These are phyloP conservation scores for Elaeis guineensis DNA, from an alignment of 176 grass and related monocot species.

Conservation along the genomic window DNA sequence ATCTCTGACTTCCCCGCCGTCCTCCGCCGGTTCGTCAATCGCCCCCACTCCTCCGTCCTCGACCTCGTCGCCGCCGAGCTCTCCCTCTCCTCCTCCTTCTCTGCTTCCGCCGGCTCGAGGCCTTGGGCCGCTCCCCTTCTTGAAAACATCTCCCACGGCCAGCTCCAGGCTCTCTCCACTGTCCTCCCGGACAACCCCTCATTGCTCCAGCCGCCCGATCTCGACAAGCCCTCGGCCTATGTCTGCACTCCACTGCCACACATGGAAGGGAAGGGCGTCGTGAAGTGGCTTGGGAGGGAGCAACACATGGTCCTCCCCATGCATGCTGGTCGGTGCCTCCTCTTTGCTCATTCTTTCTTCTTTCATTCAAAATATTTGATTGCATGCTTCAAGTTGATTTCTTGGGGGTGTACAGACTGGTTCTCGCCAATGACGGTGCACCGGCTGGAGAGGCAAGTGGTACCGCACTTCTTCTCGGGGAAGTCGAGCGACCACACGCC, in stretches of 20 bases:
- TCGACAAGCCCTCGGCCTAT: constrained; percentile 61
- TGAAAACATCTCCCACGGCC: constrained; percentile 92
- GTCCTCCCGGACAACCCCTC: constrained; percentile 70
- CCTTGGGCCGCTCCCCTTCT: constrained; percentile 14
- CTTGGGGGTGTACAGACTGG: constrained; percentile 57
- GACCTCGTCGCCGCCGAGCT: constrained; percentile 51
- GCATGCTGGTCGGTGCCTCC: constrained; percentile 54
- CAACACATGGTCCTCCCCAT: constrained; percentile 49
- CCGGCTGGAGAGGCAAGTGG: constrained; percentile 83
- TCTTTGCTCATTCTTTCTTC: constrained; percentile 2
- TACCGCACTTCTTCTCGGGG: constrained; percentile 20
- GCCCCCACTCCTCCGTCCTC: constrained; percentile 65
- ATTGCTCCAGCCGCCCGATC: constrained; percentile 36
- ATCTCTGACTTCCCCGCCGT: constrained; percentile 60
- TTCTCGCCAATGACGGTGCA: constrained; percentile 53
- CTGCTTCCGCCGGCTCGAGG: neutral
- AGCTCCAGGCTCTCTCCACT: constrained; percentile 63
- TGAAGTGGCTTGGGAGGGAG: constrained; percentile 34
- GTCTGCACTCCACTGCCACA: constrained; percentile 69
- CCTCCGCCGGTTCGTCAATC: constrained; percentile 41
- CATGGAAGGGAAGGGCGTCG: constrained; percentile 75
- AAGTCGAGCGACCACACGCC: constrained; percentile 56
- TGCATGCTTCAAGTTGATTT: neutral
- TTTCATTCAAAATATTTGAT: neutral
- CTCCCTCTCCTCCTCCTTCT: neutral